Conservation (phyloP, 1,284 basidiomycete genomes). For the Xanthoconium separans region DNA sequence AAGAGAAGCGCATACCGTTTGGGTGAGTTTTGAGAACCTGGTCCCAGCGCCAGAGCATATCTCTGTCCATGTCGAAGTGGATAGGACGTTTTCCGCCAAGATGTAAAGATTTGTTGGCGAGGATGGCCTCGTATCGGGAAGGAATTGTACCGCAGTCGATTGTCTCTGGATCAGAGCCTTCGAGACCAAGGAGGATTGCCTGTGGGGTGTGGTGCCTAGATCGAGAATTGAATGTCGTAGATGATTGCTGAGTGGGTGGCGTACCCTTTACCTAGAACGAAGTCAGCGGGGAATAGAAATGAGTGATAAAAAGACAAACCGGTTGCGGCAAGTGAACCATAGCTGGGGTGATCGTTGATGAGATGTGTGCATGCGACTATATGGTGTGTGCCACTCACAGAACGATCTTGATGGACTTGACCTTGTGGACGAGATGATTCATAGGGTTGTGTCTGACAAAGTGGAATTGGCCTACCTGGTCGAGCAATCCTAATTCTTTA, state of each 20-base stretch:
- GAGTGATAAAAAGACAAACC: slow-evolving; percentile 40
- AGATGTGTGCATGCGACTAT: neutral
- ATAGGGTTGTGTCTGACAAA: neutral
- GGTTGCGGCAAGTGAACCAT: slow-evolving; percentile 77
- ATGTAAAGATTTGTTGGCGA: slow-evolving; percentile 62
- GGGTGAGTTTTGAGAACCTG: slow-evolving; percentile 79
- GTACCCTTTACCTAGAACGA: slow-evolving; percentile 74
- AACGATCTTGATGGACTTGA: slow-evolving; percentile 80
- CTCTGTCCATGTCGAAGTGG: slow-evolving; percentile 81
- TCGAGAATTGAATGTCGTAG: neutral
- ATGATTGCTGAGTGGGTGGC: slow-evolving; percentile 14
- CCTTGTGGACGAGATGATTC: slow-evolving; percentile 39
- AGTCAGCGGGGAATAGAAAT: slow-evolving; percentile 17
- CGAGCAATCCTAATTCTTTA: slow-evolving; percentile 65
- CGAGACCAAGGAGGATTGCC: slow-evolving; percentile 87
- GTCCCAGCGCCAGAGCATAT: slow-evolving; percentile 92
- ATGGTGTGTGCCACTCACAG: slow-evolving; percentile 50
- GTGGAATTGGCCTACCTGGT: slow-evolving; percentile 49
- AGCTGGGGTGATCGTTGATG: slow-evolving; percentile 41
- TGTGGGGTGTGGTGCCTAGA: slow-evolving; percentile 91
- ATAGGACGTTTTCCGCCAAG: slow-evolving; percentile 77
- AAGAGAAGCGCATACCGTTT: slow-evolving; percentile 91
- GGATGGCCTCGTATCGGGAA: slow-evolving; percentile 70
- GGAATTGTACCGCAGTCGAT: slow-evolving; percentile 81
- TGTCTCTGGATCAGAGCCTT: slow-evolving; percentile 85